Conservation (phyloP, 176 grass and related monocot genomes). For the Lolium perenne region DNA sequence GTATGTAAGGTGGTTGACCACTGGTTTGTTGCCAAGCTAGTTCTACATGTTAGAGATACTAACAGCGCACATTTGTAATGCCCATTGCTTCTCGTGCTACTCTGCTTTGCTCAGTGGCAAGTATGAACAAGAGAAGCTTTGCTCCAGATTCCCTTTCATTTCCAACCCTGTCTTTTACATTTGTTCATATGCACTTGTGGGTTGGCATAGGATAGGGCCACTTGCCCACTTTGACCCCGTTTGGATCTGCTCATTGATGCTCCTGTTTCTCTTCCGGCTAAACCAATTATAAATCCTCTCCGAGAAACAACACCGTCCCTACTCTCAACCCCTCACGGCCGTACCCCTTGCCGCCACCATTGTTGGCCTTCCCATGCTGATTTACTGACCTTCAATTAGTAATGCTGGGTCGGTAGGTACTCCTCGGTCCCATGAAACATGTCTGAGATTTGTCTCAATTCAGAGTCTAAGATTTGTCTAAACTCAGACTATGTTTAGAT, state of each 20-base stretch:
- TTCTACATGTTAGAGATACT: no score
- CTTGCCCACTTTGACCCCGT: background rate
- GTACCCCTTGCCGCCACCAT: slow-evolving; percentile 36
- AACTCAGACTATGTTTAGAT: no score
- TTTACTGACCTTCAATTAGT: slow-evolving; percentile 27
- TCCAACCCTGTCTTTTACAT: background rate
- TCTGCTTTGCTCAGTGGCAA: background rate
- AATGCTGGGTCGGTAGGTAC: background rate
- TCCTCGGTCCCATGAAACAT: no score
- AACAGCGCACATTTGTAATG: background rate
- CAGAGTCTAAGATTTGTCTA: no score
- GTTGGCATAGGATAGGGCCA: background rate
- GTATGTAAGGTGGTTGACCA: background rate
- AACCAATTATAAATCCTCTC: slow-evolving; percentile 30
- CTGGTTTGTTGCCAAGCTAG: background rate
- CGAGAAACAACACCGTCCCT: slow-evolving; percentile 38
- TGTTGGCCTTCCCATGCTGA: slow-evolving; percentile 30
- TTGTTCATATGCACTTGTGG: background rate
- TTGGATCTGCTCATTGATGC: slow-evolving; percentile 30
- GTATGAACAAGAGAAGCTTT: background rate
- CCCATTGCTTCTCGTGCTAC: background rate
- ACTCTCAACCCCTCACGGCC: background rate
- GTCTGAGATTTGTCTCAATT: no score
- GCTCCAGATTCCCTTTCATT: slow-evolving; percentile 35
- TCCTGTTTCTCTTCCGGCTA: slow-evolving; percentile 5